These are phyloP conservation scores for Drechslera avenae DNA, from an alignment of 2,329 filamentous ascomycete species.

Conservation along the genomic window DNA sequence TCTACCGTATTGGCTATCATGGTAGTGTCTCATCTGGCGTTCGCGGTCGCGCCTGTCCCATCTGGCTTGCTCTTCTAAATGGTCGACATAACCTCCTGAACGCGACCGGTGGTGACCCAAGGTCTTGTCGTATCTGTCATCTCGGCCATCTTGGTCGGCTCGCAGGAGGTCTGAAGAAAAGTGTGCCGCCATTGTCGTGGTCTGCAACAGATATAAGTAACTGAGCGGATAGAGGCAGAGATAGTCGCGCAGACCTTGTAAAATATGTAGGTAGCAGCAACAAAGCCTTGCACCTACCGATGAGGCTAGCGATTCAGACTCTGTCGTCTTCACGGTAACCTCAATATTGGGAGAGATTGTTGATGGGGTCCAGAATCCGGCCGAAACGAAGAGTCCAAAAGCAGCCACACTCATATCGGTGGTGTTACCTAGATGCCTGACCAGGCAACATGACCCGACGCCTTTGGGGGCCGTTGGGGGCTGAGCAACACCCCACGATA, in stretches of 20 bases:
- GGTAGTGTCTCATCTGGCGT: constrained; percentile 31
- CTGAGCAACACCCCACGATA: constrained; percentile 19
- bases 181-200: constrained; percentile 9
- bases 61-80: constrained; percentile 26
- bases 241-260: background rate
- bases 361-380: constrained; percentile 7
- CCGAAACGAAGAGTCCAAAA: constrained; percentile 5
- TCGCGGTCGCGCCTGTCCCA: constrained; percentile 27
- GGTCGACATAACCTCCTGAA: constrained; percentile 32
- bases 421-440: constrained; percentile 7
- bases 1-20: constrained; percentile 12
- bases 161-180: constrained; percentile 21
- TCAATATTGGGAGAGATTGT: constrained; percentile 2
- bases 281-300: too few species aligned
- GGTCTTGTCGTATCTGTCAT: background rate
- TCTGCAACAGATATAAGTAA: background rate
- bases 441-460: constrained; percentile 13
- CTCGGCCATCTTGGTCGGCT: constrained; percentile 7
- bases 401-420: constrained; percentile 5
- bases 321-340: background rate
- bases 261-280: background rate
- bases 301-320: background rate
- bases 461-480: constrained; percentile 24
- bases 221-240: background rate
- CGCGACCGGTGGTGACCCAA: constrained; percentile 24